These are phyloP conservation scores for Alnus glutinosa DNA, from an alignment of 306 rosid species.

Conservation along the genomic window DNA sequence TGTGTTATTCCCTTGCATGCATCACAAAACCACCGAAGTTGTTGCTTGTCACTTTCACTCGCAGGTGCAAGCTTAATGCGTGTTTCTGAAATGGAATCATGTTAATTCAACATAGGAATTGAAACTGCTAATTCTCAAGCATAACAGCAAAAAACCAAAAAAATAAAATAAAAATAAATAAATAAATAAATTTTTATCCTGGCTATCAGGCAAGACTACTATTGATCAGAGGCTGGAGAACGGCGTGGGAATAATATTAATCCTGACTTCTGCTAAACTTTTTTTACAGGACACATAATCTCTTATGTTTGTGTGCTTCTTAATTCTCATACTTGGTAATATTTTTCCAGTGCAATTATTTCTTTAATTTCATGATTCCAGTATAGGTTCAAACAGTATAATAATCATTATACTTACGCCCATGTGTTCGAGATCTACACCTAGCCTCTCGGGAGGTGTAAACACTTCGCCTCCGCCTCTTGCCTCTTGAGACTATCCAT, in stretches of 20 bases:
- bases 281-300: background rate
- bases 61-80: conserved; percentile 86
- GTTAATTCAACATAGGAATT: conserved; percentile 20
- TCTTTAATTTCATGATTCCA: conserved; percentile 7
- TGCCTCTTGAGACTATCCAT: conserved; percentile 43
- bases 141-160: conserved; percentile 13
- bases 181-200: conserved; percentile 17
- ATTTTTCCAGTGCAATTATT: background rate
- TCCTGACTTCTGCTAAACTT: conserved; percentile 7
- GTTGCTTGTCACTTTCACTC: conserved; percentile 69
- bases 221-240: conserved; percentile 29
- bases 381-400: background rate
- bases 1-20: conserved; percentile 99
- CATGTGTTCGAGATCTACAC: conserved; percentile 32
- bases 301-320: conserved; percentile 10
- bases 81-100: conserved; percentile 53
- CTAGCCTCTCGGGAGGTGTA: conserved; percentile 2
- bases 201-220: conserved; percentile 4
- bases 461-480: conserved; percentile 40
- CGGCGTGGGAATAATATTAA: conserved; percentile 2
- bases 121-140: conserved; percentile 17
- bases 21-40: conserved; percentile 78
- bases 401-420: conserved; percentile 35
- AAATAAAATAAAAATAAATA: conserved; percentile 1
- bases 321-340: background rate